Base-by-base conservation (phyloP, 495 filamentous ascomycete genomes). In the Corynascus novoguineensis region DNA sequence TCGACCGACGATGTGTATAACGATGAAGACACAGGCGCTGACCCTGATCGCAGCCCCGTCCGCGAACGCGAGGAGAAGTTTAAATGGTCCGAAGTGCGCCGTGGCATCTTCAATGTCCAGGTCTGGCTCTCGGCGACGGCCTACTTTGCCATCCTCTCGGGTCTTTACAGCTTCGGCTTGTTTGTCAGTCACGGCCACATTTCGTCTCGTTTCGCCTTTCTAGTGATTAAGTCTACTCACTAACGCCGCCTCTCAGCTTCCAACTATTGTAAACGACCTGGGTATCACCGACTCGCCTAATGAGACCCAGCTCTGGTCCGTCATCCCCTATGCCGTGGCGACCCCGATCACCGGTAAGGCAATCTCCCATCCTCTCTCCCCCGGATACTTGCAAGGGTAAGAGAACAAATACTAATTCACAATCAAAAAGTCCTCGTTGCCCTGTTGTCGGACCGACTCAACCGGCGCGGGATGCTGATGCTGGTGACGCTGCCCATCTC, bases 281-380 rank as follows among this genome's bases (percentile, higher is more conserved):
- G 81, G 84, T 10, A 58, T 68, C 53, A 58, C 84, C 10, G 87
- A 81, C 61, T 77, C 80, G 7, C 68, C 82, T 17, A 81, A 83
- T 32, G 66, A 85, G 60, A 81, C 82, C 4, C 86, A 89, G 56
- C 73, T 88, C 0, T 79, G 86, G 68, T 83, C 83, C 4, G 82
- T 88, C 5, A 85, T 85, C 3, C 84, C 85, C 0, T 88, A 86
- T 60, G 83, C 80, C 6, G 72, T 84, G 1, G 84, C 83, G 4
- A 81, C 81, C 37, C 61, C 81, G 3, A 61, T 81, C 7, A 89
- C 67, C 67, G 73, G 61, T 75, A 73, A 37, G 78, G 52, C 68
- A 21, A 21, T 2, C 21, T 12, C 42, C 22, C 22, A 2, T 11
- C n/a, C 17, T 1, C 22, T 12, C 28, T 12, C 21, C 6, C 9